Conservation (phyloP, 805 yeast genomes). For the Pichia cephalocereana region DNA sequence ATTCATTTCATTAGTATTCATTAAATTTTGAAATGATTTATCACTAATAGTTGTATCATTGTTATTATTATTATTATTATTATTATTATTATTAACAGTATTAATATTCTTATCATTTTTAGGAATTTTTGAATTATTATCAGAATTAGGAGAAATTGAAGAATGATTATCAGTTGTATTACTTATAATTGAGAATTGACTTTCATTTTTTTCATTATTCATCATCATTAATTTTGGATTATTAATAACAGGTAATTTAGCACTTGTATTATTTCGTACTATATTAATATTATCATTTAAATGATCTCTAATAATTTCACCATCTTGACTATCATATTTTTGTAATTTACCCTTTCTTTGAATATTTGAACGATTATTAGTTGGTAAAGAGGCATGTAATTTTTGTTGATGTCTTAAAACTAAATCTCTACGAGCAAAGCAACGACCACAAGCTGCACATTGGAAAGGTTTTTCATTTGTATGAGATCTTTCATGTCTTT, state of each 20-base stretch:
- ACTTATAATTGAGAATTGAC: not conserved
- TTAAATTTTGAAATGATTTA: not conserved
- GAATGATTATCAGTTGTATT: constrained; percentile 1
- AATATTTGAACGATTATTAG: constrained; percentile 25
- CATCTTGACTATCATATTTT: constrained; percentile 18
- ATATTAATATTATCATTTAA: constrained; percentile 43
- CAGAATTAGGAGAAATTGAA: constrained; percentile 4
- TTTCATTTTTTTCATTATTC: not conserved
- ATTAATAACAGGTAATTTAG: constrained; percentile 34
- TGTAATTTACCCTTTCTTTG: constrained; percentile 25
- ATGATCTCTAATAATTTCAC: constrained; percentile 27
- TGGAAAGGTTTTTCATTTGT: constrained; percentile 95
- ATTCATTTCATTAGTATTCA: not conserved
- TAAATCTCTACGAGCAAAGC: constrained; percentile 85
- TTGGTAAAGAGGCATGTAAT: constrained; percentile 54
- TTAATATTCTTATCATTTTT: not conserved
- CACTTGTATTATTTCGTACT: constrained; percentile 40
- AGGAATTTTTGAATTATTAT: constrained; percentile 8
- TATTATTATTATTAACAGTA: constrained; percentile 9
- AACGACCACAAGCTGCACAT: constrained; percentile 93
- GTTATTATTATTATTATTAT: constrained; percentile 8
- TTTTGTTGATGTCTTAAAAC: constrained; percentile 93
- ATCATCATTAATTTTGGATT: not conserved
- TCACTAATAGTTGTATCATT: constrained; percentile 4
- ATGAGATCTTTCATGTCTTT: constrained; percentile 88